A percentile compares a stretch with the other conserved stretches of the same genome.
Conservation (phyloP, 1,284 basidiomycete genomes). For the Cystobasidiaceae sp. region DNA sequence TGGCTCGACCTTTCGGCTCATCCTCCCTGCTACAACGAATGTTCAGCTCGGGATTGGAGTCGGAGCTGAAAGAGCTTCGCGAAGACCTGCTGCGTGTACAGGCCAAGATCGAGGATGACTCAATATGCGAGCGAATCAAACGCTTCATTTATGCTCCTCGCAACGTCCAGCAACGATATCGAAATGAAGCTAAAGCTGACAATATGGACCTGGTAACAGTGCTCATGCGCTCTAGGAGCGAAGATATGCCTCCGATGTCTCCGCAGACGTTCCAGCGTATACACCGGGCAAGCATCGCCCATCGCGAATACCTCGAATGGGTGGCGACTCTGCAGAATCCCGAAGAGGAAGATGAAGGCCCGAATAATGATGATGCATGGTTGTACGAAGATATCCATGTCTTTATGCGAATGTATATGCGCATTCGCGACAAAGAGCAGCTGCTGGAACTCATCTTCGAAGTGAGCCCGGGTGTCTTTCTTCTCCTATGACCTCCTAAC, state of each 20-base stretch:
- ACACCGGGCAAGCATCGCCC: slow-evolving; percentile 67
- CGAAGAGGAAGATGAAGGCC: slow-evolving; percentile 80
- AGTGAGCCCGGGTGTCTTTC: slow-evolving; percentile 51
- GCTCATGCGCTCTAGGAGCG: slow-evolving; percentile 74
- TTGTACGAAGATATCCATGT: slow-evolving; percentile 82
- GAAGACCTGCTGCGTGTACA: slow-evolving; percentile 81
- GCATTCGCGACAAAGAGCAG: slow-evolving; percentile 83
- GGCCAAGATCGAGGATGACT: slow-evolving; percentile 79
- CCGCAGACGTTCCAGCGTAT: slow-evolving; percentile 68
- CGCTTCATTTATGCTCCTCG: slow-evolving; percentile 78
- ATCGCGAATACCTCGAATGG: slow-evolving; percentile 63
- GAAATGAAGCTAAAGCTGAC: slow-evolving; percentile 73
- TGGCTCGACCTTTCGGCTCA: slow-evolving; percentile 96
- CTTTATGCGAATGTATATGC: slow-evolving; percentile 68
- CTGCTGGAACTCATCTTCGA: slow-evolving; percentile 92
- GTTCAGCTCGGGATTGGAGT: slow-evolving; percentile 85
- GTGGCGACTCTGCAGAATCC: slow-evolving; percentile 66
- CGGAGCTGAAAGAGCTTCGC: slow-evolving; percentile 76
- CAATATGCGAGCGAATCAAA: slow-evolving; percentile 81
- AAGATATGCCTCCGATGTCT: slow-evolving; percentile 58
- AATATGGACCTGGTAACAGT: slow-evolving; percentile 72
- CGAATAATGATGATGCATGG: slow-evolving; percentile 89
- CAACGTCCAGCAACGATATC: slow-evolving; percentile 78
- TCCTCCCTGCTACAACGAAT: slow-evolving; percentile 85
- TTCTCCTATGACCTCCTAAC: too few species aligned